A percentile compares a stretch with the other conserved stretches of the same genome.
Conservation (phyloP, 768 basidiomycete genomes). For the Clathrus columnatus region DNA sequence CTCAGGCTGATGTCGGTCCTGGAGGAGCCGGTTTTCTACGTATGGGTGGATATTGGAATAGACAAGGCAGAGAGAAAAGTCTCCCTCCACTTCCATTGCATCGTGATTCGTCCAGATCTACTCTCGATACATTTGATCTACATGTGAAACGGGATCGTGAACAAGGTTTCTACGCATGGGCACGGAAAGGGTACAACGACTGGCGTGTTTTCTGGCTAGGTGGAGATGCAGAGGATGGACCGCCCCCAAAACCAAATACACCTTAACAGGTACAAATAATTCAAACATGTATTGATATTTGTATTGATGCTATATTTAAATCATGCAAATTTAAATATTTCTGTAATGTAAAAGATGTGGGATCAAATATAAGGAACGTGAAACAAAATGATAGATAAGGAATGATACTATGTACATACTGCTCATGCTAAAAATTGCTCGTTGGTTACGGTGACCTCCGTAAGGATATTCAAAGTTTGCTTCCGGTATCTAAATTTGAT, state of each 20-base stretch:
- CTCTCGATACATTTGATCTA: constrained; percentile 41
- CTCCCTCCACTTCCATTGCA: constrained; percentile 25
- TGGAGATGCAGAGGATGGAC: constrained; percentile 27
- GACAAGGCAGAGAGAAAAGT: constrained; percentile 7
- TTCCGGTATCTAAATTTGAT: no score
- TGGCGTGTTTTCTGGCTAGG: constrained; percentile 83
- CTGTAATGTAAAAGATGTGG: neutral
- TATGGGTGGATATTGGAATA: constrained; percentile 42
- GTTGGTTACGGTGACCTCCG: no score
- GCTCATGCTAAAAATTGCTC: no score
- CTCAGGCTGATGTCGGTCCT: constrained; percentile 52
- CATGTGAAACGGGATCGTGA: constrained; percentile 37
- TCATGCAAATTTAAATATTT: neutral
- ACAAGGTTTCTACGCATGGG: constrained; percentile 73
- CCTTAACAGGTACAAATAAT: constrained; percentile 13
- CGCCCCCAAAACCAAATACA: neutral
- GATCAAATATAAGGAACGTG: neutral
- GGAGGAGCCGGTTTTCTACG: constrained; percentile 54
- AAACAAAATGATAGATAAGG: neutral
- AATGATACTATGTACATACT: neutral
- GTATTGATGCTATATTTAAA: neutral
- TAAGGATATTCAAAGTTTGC: no score
- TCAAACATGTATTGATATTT: neutral
- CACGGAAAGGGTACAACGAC: constrained; percentile 61
- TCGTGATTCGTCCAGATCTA: constrained; percentile 32